Evolutionary conservation across 2,329 filamentous ascomycete species (phyloP), one percentile per base, ranked within the genome.

Genomic region (Colletotrichum scovillei): DNA sequence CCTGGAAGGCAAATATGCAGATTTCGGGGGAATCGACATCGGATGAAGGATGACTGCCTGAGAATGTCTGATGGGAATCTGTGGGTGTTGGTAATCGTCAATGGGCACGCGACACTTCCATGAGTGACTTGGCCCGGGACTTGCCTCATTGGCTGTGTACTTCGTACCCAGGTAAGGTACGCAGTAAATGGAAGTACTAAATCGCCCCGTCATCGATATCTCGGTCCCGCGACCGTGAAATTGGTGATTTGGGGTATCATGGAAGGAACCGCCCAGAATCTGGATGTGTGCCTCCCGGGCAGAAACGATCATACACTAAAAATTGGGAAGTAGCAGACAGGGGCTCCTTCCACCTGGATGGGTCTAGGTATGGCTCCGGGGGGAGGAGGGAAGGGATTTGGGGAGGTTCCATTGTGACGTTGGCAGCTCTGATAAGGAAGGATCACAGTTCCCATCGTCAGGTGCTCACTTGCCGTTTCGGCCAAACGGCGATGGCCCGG

Each of bases 121-220:
- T 12, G 32, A 46, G 38, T 19, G 16, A 42, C 38, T 42, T 42
- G 38, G 16, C 19, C 49, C 57, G 11, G 63, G 5, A 35, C 14
- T 28, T 12, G 5, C 26, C 22, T 32, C 32, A 69, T 69, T 65
- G 55, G 60, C 1, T 32, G 30, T 32, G 30, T 32, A n/a, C n/a
- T n/a, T n/a, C n/a, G n/a, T n/a, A n/a, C n/a, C n/a, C n/a, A n/a
- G n/a, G n/a, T n/a, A n/a, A n/a, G n/a, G n/a, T n/a, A n/a, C n/a
- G n/a, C n/a, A n/a, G n/a, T n/a, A n/a, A n/a, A n/a, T n/a, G n/a
- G n/a, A n/a, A n/a, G n/a, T n/a, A n/a, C n/a, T n/a, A n/a, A 70
- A 64, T 56, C 46, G 42, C 19, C 56, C 46, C 67, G 60, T 65
- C 67, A 73, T 70, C 46, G 70, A 73, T 53, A 49, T 65, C 53